Base-by-base conservation (phyloP, 1,284 basidiomycete genomes). In the Phylloporus gajari region DNA sequence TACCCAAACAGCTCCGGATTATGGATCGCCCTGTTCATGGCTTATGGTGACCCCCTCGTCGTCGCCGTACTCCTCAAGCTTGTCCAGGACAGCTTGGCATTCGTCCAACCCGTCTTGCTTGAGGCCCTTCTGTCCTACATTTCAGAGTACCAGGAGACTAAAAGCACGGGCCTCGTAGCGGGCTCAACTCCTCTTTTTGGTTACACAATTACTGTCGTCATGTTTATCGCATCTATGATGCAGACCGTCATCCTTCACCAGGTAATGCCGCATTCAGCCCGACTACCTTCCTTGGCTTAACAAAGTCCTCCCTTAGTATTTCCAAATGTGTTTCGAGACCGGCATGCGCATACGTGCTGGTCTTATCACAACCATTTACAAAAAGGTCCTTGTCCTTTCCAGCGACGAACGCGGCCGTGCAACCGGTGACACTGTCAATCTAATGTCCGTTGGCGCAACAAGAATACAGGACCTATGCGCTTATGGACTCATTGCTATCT, bases 291-390 rank as follows among this genome's bases (percentile, higher is more conserved):
- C 38, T 6, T 5, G 17, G 4, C 19, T 40, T 8, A 40, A 62
- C 23, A 3, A 15, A 40, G 3, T 3, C 21, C 46, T 23, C 40
- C n/a, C 53, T 12, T 38, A 68, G 60, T 62, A 62, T 30, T 53
- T 40, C 60, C 48, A 63, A 13, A 56, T 56, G 38, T 53, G 60
- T 42, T 56, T 35, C 27, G 38, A 68, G 38, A 56, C 58, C 23
- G 96, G 96, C 71, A 97, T 98, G 96, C 92, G 96, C 25, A 91
- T 98, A 61, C 92, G 96, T 59, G 93, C 95, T 0, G 96, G 97
- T 2, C 88, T 99, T 30, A 91, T 98, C 51, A 92, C 92, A 0
- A 89, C 90, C 1, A 95, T 97, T 69, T 98, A 97, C 85, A 87
- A 92, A 73, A 98, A 98, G 82, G 90, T 95, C 0, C 87, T 99